Percentiles rank a stretch among this genome's conserved stretches.
Conservation (phyloP, 2,329 filamentous ascomycete species). For the Gyromitra esculenta region DNA sequence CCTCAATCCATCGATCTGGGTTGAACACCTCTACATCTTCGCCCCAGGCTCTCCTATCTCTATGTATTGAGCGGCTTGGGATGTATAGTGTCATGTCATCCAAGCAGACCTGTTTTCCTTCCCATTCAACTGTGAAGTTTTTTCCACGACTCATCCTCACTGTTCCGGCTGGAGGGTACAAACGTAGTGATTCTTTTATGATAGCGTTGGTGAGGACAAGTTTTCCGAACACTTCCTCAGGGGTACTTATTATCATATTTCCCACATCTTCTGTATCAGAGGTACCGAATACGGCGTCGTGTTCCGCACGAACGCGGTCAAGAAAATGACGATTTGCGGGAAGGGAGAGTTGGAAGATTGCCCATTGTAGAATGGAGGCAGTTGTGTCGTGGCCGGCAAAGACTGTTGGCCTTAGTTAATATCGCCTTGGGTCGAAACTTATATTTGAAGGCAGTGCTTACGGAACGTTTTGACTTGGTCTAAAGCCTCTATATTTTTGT, state of each 20-base stretch:
- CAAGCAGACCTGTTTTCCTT: constrained; percentile 10
- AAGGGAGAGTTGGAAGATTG: constrained; percentile 18
- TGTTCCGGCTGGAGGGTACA: constrained; percentile 12
- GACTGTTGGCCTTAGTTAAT: constrained; percentile 3
- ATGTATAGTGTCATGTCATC: constrained; percentile 10
- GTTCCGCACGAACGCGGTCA: constrained; percentile 5
- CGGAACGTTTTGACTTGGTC: constrained; percentile 17
- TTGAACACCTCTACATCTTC: constrained; percentile 2
- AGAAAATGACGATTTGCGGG: constrained; percentile 5
- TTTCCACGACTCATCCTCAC: constrained; percentile 4
- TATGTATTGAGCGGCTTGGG: neutral
- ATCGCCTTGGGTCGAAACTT: neutral
- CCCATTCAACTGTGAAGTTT: constrained; percentile 11
- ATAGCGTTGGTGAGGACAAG: constrained; percentile 10
- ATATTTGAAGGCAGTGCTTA: neutral
- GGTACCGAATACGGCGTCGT: constrained; percentile 5
- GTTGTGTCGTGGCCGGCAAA: constrained; percentile 24
- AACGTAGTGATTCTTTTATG: constrained; percentile 18
- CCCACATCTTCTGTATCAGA: constrained; percentile 5
- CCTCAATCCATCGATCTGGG: constrained; percentile 20
- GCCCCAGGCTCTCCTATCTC: constrained; percentile 11
- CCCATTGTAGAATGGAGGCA: constrained; percentile 16
- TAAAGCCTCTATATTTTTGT: constrained; percentile 5
- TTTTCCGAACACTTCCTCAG: constrained; percentile 14
- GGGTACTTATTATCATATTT: constrained; percentile 13